Percentiles rank a stretch among this genome's conserved stretches.
Conservation (phyloP, 192 early-diverging fungal species). For the Podila verticillata region DNA sequence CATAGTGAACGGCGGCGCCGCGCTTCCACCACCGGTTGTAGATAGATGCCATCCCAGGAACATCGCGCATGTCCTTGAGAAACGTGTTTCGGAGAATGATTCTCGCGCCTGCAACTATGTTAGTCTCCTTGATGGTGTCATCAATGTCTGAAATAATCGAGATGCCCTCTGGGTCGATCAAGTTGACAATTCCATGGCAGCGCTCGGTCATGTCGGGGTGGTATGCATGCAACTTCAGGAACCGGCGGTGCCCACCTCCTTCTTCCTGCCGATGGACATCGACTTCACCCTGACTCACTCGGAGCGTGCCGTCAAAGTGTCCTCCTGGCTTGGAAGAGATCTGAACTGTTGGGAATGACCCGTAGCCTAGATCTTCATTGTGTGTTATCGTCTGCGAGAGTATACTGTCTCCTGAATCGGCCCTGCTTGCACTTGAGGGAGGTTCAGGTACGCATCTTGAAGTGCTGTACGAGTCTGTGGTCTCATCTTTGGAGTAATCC, state of each 20-base stretch:
- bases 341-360: conserved; percentile 33
- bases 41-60: conserved; percentile 76
- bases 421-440: background rate
- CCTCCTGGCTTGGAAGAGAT: conserved; percentile 37
- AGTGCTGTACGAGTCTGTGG: no score
- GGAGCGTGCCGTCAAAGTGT: conserved; percentile 41
- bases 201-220: conserved; percentile 31
- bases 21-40: conserved; percentile 69
- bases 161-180: conserved; percentile 75
- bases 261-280: conserved; percentile 43
- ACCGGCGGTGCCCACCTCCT: conserved; percentile 15
- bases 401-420: conserved; percentile 13
- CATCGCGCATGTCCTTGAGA: conserved; percentile 60
- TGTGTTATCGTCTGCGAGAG: conserved; percentile 9
- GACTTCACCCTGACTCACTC: conserved; percentile 35
- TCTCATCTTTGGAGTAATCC: conserved; percentile 8
- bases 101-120: conserved; percentile 73
- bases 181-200: conserved; percentile 55
- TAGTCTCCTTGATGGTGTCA: conserved; percentile 92
- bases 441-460: background rate
- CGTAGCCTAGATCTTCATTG: conserved; percentile 22
- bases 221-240: conserved; percentile 28
- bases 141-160: conserved; percentile 88
- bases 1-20: conserved; percentile 84
- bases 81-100: conserved; percentile 71